A percentile compares a stretch with the other conserved stretches of the same genome.
Conservation (phyloP, 2,329 filamentous ascomycete species). For the Chalara sp. region DNA sequence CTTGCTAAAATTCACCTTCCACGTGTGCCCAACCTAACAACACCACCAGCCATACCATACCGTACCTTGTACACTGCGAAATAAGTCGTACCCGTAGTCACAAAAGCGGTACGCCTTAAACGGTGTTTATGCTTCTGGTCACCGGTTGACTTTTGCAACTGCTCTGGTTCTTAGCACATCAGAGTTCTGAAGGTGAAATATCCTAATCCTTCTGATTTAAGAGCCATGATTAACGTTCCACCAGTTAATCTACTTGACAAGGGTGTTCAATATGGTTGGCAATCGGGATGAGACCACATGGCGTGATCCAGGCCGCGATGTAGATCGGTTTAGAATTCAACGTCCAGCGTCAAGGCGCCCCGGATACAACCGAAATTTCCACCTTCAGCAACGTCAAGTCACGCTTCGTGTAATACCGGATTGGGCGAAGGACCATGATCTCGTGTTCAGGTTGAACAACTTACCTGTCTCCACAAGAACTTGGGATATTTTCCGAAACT, state of each 20-base stretch:
- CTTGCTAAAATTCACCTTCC: not conserved
- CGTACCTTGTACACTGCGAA: not conserved
- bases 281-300: too few relatives aligned
- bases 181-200: too few relatives aligned
- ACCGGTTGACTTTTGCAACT: not conserved
- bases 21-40: not conserved
- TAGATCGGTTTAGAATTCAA: not conserved
- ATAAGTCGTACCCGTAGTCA: not conserved
- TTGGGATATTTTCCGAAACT: conserved; percentile 42
- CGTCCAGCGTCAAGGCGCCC: not conserved
- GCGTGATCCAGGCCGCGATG: not conserved
- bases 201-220: too few relatives aligned
- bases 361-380: not conserved
- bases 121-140: not conserved
- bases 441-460: not conserved
- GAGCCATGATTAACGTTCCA: too few relatives aligned
- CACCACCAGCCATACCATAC: not conserved
- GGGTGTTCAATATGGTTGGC: too few relatives aligned
- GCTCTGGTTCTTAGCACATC: not conserved
- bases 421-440: not conserved
- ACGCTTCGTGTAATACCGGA: not conserved
- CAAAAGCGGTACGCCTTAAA: not conserved
- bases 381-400: not conserved
- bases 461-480: conserved; percentile 23
- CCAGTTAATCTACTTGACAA: too few relatives aligned